These are phyloP conservation scores for Penicillium cosmopolitanum DNA, from an alignment of 495 filamentous ascomycete genomes.

Conservation along the genomic window DNA sequence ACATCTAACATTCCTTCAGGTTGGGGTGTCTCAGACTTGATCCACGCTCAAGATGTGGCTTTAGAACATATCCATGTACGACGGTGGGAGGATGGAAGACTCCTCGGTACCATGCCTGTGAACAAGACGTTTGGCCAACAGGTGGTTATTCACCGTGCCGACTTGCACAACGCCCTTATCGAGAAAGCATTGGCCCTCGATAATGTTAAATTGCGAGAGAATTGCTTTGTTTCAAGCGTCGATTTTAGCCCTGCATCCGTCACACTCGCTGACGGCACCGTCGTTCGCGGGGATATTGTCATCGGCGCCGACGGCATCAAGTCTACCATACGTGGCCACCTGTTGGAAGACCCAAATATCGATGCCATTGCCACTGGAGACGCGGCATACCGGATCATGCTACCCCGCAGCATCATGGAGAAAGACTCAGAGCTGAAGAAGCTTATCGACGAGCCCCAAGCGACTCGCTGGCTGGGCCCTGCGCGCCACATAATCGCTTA, in stretches of 20 bases:
- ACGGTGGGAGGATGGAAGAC: slow-evolving; percentile 45
- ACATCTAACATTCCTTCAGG: slow-evolving; percentile 25
- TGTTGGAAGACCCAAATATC: slow-evolving; percentile 32
- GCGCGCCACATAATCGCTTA: slow-evolving; percentile 49
- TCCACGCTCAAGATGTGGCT: slow-evolving; percentile 42
- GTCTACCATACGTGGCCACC: slow-evolving; percentile 39
- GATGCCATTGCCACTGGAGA: slow-evolving; percentile 45
- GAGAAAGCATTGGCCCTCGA: slow-evolving; percentile 37
- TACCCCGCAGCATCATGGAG: slow-evolving; percentile 42
- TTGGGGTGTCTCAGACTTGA: slow-evolving; percentile 47
- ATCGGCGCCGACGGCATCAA: slow-evolving; percentile 55
- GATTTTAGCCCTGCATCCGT: slow-evolving; percentile 36
- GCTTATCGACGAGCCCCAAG: slow-evolving; percentile 42
- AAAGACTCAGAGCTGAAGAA: slow-evolving; percentile 37
- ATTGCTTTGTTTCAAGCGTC: slow-evolving; percentile 39
- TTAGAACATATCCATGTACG: slow-evolving; percentile 48
- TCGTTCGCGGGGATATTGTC: slow-evolving; percentile 44
- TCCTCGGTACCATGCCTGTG: slow-evolving; percentile 43
- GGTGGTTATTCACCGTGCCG: slow-evolving; percentile 48
- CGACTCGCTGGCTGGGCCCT: slow-evolving; percentile 50
- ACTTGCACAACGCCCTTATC: slow-evolving; percentile 47
- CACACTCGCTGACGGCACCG: slow-evolving; percentile 37
- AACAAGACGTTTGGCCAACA: slow-evolving; percentile 49
- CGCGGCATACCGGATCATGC: slow-evolving; percentile 49
- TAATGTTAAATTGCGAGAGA: slow-evolving; percentile 41